These are phyloP conservation scores for Russula griseocarnosa DNA, from an alignment of 768 basidiomycete genomes.

Conservation along the genomic window DNA sequence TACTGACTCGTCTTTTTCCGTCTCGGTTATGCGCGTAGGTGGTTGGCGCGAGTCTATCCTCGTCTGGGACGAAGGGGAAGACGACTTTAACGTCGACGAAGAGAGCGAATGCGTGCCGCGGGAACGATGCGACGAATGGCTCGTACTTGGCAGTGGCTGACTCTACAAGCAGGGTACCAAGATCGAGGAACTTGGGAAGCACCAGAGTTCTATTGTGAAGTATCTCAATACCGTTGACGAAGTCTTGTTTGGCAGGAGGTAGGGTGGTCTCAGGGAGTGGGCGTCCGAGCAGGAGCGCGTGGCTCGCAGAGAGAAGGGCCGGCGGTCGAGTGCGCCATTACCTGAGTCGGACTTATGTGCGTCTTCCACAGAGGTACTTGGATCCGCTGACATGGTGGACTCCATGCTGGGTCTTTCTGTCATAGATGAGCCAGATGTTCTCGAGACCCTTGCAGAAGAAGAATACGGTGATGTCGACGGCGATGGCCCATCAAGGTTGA, in stretches of 20 bases:
- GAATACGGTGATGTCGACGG: conserved; percentile 33
- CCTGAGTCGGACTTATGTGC: conserved; percentile 32
- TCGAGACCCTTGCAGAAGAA: conserved; percentile 47
- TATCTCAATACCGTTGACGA: conserved; percentile 81
- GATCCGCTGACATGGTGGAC: conserved; percentile 55
- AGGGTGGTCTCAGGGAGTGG: conserved; percentile 47
- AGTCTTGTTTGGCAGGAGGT: conserved; percentile 66
- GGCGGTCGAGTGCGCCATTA: conserved; percentile 48
- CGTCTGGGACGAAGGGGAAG: conserved; percentile 75
- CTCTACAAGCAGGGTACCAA: conserved; percentile 66
- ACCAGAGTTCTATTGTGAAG: conserved; percentile 50
- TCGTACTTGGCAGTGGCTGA: conserved; percentile 81
- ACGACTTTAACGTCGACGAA: conserved; percentile 45
- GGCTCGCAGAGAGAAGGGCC: conserved; percentile 40
- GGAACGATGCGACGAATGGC: conserved; percentile 75
- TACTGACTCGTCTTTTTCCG: conserved; percentile 59
- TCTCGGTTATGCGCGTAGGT: conserved; percentile 64
- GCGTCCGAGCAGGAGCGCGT: conserved; percentile 45
- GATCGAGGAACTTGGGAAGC: conserved; percentile 51
- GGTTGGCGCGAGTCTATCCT: conserved; percentile 62
- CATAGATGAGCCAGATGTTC: conserved; percentile 54
- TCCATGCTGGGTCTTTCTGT: conserved; percentile 48
- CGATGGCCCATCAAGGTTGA: conserved; percentile 46
- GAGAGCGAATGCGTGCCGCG: conserved; percentile 46
- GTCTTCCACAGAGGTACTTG: background rate